Percentiles rank a stretch among this genome's conserved stretches.
Conservation (phyloP, 805 yeast genomes). For the Cyberlindnera nakhonratchasimensis region DNA sequence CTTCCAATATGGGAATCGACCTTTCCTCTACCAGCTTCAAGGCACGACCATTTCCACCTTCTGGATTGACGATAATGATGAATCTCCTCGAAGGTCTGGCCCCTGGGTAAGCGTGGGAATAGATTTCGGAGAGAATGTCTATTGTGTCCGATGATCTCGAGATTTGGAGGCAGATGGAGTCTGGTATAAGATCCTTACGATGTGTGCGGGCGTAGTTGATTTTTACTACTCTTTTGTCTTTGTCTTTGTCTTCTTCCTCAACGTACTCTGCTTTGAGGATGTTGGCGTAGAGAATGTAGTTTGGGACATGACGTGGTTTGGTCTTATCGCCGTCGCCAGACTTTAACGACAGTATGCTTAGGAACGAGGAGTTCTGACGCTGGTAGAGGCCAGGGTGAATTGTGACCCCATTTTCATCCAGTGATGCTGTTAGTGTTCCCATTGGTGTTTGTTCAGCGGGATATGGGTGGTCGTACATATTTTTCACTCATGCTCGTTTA, state of each 20-base stretch:
- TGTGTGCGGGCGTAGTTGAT: neutral
- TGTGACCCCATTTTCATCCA: neutral
- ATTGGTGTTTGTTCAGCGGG: neutral
- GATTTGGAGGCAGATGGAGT: neutral
- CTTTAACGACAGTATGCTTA: neutral
- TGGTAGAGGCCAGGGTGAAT: neutral
- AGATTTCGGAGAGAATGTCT: neutral
- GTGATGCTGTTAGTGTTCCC: neutral
- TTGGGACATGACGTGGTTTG: neutral
- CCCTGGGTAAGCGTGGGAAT: slow-evolving; percentile 27
- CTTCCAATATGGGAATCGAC: slow-evolving; percentile 66
- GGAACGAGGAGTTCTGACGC: slow-evolving; percentile 1
- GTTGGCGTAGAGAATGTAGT: neutral
- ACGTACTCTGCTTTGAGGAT: neutral
- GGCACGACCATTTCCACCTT: slow-evolving; percentile 85
- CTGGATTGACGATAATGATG: slow-evolving; percentile 77
- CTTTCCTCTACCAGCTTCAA: slow-evolving; percentile 43
- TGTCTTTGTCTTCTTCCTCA: neutral
- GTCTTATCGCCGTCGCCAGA: neutral
- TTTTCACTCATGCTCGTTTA: too few relatives aligned
- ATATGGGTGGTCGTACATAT: too few relatives aligned
- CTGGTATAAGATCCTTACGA: neutral
- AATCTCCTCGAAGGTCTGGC: slow-evolving; percentile 41
- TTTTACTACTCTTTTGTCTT: neutral
- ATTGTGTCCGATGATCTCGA: neutral